Evolutionary conservation across 2,329 filamentous ascomycete species (phyloP).

Genomic region (Dactylellina leptospora): DNA sequence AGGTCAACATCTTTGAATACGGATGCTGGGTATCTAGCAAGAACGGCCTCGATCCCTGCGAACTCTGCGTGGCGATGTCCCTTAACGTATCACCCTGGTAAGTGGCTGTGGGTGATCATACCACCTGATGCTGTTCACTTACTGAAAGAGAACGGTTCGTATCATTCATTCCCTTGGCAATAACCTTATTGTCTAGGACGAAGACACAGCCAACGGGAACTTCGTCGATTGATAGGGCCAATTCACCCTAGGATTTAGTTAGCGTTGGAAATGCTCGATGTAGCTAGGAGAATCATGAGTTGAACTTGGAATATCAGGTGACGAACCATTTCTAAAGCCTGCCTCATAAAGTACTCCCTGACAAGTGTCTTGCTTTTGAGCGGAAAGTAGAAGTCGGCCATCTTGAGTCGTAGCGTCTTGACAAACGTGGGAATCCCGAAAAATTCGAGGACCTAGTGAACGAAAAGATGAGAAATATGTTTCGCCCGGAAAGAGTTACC

Average conservation of each 20-base stretch:
- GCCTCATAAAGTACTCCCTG: conserved; percentile 76
- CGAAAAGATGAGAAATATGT: no score
- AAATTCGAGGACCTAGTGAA: conserved; percentile 1
- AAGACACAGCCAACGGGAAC: conserved; percentile 97
- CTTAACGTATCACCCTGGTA: conserved; percentile 62
- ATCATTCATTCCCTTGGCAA: conserved; percentile 94
- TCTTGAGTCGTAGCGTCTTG: conserved; percentile 15
- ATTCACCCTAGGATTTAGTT: conserved; percentile 72
- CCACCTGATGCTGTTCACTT: conserved; percentile 2
- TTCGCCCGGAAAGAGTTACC: no score
- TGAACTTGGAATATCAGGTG: no score
- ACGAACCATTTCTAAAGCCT: conserved; percentile 90
- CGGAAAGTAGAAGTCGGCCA: conserved; percentile 45
- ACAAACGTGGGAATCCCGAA: conserved; percentile 25
- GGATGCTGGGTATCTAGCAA: conserved; percentile 71
- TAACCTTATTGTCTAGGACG: conserved; percentile 78
- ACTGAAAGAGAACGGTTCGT: conserved; percentile 80
- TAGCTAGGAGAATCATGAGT: not conserved
- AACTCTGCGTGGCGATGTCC: conserved; percentile 96
- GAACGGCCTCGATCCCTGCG: conserved; percentile 77
- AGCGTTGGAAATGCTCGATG: not conserved
- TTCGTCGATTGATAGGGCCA: conserved; percentile 84
- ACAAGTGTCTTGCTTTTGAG: conserved; percentile 60
- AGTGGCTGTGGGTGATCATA: not conserved
- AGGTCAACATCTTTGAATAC: conserved; percentile 79